Base-by-base conservation (phyloP, 257 asterid species). In the Linaria vulgaris region DNA sequence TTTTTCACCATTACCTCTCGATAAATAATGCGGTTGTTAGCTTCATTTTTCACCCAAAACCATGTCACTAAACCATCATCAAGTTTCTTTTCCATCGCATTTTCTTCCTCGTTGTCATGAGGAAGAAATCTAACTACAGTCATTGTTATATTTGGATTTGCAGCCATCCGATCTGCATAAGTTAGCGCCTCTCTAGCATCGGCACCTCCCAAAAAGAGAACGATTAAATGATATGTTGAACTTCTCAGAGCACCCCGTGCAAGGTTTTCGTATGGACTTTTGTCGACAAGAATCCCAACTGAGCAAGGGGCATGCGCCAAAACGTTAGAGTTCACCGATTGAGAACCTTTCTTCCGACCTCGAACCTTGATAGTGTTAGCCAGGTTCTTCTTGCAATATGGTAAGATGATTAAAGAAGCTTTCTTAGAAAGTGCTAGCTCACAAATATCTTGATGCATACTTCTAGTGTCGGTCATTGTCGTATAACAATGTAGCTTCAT, bases 41-140 rank as follows among this genome's bases (percentile, higher is more conserved):
- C 79, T 72, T 88, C 95, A 16, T 86, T 79, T 66, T 91, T 91
- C 80, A 91, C 94, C 98, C 95, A 88, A 64, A 91, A 91, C 83
- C 88, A 79, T 3, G 91, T 88, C 44, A 91, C 91, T 21, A 86
- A 20, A 20, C 88, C 95, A 63, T 91, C 98, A 66, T 88, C 98
- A 3, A 91, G 89, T 68, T 84, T 86, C 87, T 83, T 88, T 75
- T 91, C 98, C 64, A 76, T 50, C 59, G 59, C 67, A 10, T 59
- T 46, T 21, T 88, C 96, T 3, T 90, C 95, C 54, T 59, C 79
- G 1, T 66, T 64, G 0, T 79, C 79, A 0, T 71, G 71, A 0
- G 98, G 22, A 12, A 91, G 83, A 57, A 88, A 86, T 16, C 96
- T 79, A 19, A 83, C 47, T 2, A 81, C 87, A 4, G 88, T 88